Conservation (phyloP, 441 rosid genomes). For the Biscutella laevigata region DNA sequence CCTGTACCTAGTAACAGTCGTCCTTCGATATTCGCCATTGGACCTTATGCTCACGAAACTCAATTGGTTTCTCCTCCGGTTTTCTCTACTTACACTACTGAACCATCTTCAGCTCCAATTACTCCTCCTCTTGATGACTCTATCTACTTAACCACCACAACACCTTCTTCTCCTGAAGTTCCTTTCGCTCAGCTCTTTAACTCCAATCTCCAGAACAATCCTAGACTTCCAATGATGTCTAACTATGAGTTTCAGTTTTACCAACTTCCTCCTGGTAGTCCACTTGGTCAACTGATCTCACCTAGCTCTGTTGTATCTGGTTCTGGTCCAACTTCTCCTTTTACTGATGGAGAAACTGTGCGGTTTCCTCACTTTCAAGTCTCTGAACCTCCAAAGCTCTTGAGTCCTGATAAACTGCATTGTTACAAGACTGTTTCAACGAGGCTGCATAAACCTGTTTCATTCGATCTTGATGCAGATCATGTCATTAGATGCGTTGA, state of each 20-base stretch:
- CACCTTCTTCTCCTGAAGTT: constrained; percentile 93
- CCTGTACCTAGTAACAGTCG: constrained; percentile 52
- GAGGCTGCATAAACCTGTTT: constrained; percentile 33
- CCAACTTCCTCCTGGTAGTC: constrained; percentile 90
- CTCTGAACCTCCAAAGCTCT: constrained; percentile 54
- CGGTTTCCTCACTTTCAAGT: constrained; percentile 49
- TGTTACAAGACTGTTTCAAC: constrained; percentile 48
- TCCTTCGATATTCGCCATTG: constrained; percentile 77
- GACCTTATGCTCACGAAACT: constrained; percentile 88
- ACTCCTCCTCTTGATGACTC: constrained; percentile 80
- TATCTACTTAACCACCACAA: constrained; percentile 51
- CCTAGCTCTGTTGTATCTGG: constrained; percentile 83
- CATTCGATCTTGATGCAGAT: constrained; percentile 43
- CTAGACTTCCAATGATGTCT: constrained; percentile 38
- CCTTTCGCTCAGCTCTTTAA: constrained; percentile 84
- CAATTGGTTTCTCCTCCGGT: constrained; percentile 92
- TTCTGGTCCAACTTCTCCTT: constrained; percentile 86
- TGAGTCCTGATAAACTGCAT: constrained; percentile 47
- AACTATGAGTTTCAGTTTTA: constrained; percentile 71
- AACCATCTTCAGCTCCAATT: constrained; percentile 90
- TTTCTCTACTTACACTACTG: constrained; percentile 78
- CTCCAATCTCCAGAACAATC: no score
- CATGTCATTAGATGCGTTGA: constrained; percentile 41
- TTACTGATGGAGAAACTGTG: constrained; percentile 56
- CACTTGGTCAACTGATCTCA: constrained; percentile 77